A percentile compares a stretch with the other conserved stretches of the same genome.
Evolutionary conservation across 441 rosid species (phyloP).

Genomic region (Pelargonium fulgidum): DNA sequence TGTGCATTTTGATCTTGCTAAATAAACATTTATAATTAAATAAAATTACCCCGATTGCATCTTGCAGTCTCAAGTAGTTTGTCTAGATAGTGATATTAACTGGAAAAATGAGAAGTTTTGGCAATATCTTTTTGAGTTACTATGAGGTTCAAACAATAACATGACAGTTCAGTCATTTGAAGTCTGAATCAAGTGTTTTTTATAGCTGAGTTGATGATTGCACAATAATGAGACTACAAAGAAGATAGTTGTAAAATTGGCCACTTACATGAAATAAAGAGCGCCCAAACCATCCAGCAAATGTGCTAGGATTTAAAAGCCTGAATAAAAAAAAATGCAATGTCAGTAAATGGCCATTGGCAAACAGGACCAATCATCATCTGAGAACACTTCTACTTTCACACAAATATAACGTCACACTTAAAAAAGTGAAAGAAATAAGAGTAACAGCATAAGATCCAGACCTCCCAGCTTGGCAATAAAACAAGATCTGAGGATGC

Average conservation of each 20-base stretch:
- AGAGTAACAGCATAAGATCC: conserved; percentile 1
- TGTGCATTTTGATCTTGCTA: conserved; percentile 1
- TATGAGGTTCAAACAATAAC: not conserved
- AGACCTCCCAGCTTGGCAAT: conserved; percentile 99
- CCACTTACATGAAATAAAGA: conserved; percentile 90
- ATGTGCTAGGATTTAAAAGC: conserved; percentile 97
- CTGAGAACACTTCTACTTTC: conserved; percentile 14
- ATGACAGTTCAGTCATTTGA: not conserved
- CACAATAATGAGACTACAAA: conserved; percentile 1
- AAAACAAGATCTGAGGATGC: conserved; percentile 96
- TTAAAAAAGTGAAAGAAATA: conserved; percentile 2
- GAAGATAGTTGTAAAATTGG: conserved; percentile 7
- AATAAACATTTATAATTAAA: not conserved
- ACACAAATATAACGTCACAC: not conserved
- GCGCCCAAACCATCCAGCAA: conserved; percentile 99
- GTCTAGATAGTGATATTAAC: conserved; percentile 5
- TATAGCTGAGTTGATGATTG: not conserved
- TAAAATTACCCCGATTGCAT: not conserved
- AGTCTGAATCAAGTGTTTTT: not conserved
- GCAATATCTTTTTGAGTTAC: not conserved
- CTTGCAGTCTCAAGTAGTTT: conserved; percentile 10
- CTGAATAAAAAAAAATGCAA: conserved; percentile 35
- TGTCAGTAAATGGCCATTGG: conserved; percentile 17
- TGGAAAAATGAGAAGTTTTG: not conserved
- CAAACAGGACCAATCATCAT: not conserved